phyloP scores from a whole-genome alignment of 164 flowering plant genomes.

The Chloranthus sessilifolius region DNA sequence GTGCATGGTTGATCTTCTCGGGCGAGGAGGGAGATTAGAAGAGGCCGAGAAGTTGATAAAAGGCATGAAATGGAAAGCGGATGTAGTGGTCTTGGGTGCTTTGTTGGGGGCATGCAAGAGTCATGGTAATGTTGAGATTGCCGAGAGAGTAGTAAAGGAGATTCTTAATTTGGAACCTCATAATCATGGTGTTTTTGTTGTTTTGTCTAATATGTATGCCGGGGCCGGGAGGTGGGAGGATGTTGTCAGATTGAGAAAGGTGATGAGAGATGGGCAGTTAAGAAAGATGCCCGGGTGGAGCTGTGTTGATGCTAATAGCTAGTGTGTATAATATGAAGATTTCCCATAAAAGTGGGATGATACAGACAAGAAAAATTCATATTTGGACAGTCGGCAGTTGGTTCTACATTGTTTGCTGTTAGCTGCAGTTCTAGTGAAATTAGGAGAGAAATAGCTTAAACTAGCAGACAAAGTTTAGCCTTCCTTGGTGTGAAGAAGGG shows the following conservation, averaged over 20 bases:
- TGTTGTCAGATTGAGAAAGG: slow-evolving; percentile 32
- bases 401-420: too few relatives aligned
- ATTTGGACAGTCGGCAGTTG: too few relatives aligned
- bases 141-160: slow-evolving; percentile 37
- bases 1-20: slow-evolving; percentile 63
- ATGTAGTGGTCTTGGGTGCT: slow-evolving; percentile 61
- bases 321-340: too few relatives aligned
- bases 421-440: too few relatives aligned
- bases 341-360: too few relatives aligned
- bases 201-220: slow-evolving; percentile 46
- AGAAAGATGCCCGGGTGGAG: slow-evolving; percentile 46
- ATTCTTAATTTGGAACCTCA: slow-evolving; percentile 41
- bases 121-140: slow-evolving; percentile 39
- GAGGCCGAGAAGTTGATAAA: slow-evolving; percentile 64
- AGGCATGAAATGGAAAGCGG: slow-evolving; percentile 51
- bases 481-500: too few relatives aligned
- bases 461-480: too few relatives aligned
- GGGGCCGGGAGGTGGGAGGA: slow-evolving; percentile 45
- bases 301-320: slow-evolving; percentile 16
- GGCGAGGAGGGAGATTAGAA: slow-evolving; percentile 37
- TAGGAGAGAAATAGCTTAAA: too few relatives aligned
- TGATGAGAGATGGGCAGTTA: slow-evolving; percentile 32
- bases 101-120: slow-evolving; percentile 49
- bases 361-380: too few relatives aligned
- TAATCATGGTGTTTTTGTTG: slow-evolving; percentile 41